These are phyloP conservation scores for Fusarium sp. DNA, from an alignment of 2,329 filamentous ascomycete genomes.

Conservation along the genomic window DNA sequence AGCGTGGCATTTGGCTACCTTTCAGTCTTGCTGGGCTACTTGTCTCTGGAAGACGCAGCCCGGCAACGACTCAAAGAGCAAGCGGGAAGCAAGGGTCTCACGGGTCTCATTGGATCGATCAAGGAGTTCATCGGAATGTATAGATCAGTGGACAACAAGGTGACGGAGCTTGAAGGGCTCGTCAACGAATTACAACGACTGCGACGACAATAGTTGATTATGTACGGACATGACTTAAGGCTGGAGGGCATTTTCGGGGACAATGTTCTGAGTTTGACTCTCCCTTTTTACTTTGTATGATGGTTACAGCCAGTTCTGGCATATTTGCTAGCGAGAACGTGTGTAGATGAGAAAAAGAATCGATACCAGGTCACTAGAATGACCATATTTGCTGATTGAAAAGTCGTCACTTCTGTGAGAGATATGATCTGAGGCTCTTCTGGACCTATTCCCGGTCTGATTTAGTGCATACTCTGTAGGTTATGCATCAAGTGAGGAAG, in stretches of 20 bases:
- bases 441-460: neutral
- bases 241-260: neutral
- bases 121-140: constrained; percentile 67
- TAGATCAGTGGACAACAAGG: constrained; percentile 61
- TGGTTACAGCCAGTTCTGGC: constrained; percentile 1
- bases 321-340: constrained; percentile 5
- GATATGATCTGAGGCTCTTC: neutral
- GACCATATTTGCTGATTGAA: neutral
- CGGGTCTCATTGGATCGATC: constrained; percentile 63
- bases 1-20: constrained; percentile 91
- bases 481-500: constrained; percentile 20
- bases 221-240: constrained; percentile 13
- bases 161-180: constrained; percentile 54
- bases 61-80: constrained; percentile 58
- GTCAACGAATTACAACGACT: constrained; percentile 53
- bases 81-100: constrained; percentile 59
- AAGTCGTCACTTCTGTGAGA: too few relatives aligned
- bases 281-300: constrained; percentile 24
- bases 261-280: constrained; percentile 22
- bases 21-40: constrained; percentile 83
- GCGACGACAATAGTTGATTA: constrained; percentile 33
- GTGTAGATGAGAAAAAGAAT: constrained; percentile 1
- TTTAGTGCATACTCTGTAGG: neutral
- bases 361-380: neutral
- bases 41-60: constrained; percentile 70